Evolutionary conservation across 352 stramenopile genomes (phyloP), one percentile per base, ranked within the genome.

Genomic region (Pythium vanterpoolii): DNA sequence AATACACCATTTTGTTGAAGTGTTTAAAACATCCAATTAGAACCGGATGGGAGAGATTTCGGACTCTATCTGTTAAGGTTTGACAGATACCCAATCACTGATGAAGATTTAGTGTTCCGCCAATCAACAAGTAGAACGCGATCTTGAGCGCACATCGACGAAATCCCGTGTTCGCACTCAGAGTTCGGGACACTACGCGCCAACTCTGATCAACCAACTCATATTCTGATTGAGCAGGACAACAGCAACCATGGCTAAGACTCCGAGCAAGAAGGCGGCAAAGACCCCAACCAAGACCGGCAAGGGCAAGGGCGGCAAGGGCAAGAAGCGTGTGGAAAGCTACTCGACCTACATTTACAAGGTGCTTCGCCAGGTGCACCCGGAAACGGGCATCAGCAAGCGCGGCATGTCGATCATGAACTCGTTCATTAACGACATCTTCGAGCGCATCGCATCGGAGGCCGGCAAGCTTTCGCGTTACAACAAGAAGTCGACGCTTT

Each of bases 341-440:
- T 96, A 96, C 78, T 89, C 80, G 68, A 93, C 81, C 50, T 96
- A 96, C 85, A 96, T 96, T 73, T 96, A 96, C 86, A 96, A 96
- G 80, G 87, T 96, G 50, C 64, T 96, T 56, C 93, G 90, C 52
- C 96, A 98, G 76, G 95, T 99, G 68, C 95, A 98, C 82, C 93
- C 95, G 8, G 93, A 98, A 63, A 98, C 92, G 64, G 96, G 96
- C 74, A 99, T 99, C 74, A 97, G 83, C 77, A 97, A 97, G 89
- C 95, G 95, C 64, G 96, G 90, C 50, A 98, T 99, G 95, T 98
- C 92, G 53, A 98, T 99, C 84, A 98, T 98, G 93, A 98, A 98
- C 89, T 99, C 96, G 63, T 99, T 99, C 79, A 98, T 99, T 75
- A 98, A 98, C 80, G 96, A 99, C 74, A 98, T 98, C 62, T 99